A percentile compares a stretch with the other conserved stretches of the same genome.
Evolutionary conservation across 345 rosid genomes (phyloP).

Genomic region (Acer negundo): DNA sequence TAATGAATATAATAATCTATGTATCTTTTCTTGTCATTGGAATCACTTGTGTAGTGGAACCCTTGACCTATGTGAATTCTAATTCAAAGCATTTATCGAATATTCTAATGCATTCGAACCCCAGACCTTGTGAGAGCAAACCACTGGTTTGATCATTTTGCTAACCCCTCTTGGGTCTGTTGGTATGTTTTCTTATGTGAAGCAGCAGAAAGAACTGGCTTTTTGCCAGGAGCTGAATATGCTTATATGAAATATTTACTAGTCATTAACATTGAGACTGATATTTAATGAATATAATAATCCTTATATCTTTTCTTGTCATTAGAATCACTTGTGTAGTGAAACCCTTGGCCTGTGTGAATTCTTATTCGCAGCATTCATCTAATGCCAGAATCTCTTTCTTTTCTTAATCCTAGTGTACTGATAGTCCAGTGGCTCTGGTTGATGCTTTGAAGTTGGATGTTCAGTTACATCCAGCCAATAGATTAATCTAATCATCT

Average conservation of each 20-base stretch:
- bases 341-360: too few species aligned
- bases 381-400: neutral
- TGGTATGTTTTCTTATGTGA: constrained; percentile 45
- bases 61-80: neutral
- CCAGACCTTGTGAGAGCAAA: too few species aligned
- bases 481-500: neutral
- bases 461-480: neutral
- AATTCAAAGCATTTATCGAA: neutral
- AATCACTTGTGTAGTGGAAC: neutral
- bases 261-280: neutral
- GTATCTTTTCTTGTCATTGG: neutral
- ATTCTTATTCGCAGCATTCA: too few species aligned
- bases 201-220: neutral
- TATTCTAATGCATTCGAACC: too few species aligned
- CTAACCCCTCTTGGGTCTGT: constrained; percentile 52
- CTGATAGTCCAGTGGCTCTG: neutral
- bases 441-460: neutral
- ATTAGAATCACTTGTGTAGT: neutral
- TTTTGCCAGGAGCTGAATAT: neutral
- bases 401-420: neutral
- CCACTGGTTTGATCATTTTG: too few species aligned
- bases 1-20: neutral
- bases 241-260: neutral
- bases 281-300: neutral
- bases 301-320: neutral